phyloP scores from a whole-genome alignment of 805 yeast species.

The Candida coquimbonensis region DNA sequence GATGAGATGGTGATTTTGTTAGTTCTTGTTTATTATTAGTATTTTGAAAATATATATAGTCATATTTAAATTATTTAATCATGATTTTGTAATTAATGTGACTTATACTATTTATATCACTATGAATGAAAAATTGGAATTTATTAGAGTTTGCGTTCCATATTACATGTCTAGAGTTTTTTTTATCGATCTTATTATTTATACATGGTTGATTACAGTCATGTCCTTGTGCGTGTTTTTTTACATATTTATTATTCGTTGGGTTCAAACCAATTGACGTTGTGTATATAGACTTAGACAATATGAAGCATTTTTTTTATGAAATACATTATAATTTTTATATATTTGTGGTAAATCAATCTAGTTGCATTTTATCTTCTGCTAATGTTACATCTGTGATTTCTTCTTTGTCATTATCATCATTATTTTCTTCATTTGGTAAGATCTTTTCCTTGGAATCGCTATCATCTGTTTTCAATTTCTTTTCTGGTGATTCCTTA shows the following conservation, averaged over 20 bases:
- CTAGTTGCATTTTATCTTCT: conserved; percentile 21
- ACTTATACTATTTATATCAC: no score
- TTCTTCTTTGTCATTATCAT: conserved; percentile 20
- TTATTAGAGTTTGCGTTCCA: no score
- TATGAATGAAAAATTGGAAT: no score
- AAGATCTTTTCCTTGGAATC: background rate
- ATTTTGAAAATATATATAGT: background rate
- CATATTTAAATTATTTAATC: no score
- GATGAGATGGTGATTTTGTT: conserved; percentile 62
- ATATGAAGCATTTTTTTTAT: background rate
- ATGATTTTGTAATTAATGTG: no score
- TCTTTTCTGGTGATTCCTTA: conserved; percentile 18
- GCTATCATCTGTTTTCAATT: conserved; percentile 7
- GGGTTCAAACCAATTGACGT: no score
- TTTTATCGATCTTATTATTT: no score
- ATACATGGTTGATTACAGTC: no score
- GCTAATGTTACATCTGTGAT: conserved; percentile 12
- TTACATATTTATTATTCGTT: no score
- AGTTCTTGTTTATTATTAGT: background rate
- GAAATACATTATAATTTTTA: background rate
- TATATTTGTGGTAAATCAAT: background rate
- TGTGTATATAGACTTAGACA: background rate
- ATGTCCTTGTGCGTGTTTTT: no score
- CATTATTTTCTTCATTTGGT: conserved; percentile 18
- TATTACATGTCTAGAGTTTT: no score